Evolutionary conservation across 1,284 basidiomycete genomes (phyloP).

Genomic region (Sporisorium reilianum): DNA sequence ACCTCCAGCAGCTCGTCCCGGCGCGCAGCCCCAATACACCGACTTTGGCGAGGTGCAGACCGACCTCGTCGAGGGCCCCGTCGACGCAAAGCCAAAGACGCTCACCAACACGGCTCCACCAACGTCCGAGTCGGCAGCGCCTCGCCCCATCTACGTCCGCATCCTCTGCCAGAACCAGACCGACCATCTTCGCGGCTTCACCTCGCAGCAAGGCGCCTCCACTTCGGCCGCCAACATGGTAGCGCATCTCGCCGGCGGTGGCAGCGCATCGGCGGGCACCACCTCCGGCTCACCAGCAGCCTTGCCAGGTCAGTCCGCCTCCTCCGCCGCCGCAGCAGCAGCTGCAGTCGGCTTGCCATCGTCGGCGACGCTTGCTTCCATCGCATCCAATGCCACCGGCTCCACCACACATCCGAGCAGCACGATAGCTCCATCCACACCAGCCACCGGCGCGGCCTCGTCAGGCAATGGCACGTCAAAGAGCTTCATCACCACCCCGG

Average conservation of each 20-base stretch:
- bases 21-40: conserved; percentile 14
- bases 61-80: conserved; percentile 24
- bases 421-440: conserved; percentile 26
- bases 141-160: conserved; percentile 44
- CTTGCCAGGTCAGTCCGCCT: conserved; percentile 4
- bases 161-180: conserved; percentile 59
- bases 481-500: conserved; percentile 20
- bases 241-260: conserved; percentile 40
- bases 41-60: conserved; percentile 42
- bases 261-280: conserved; percentile 14
- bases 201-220: conserved; percentile 14
- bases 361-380: conserved; percentile 41
- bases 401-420: conserved; percentile 42
- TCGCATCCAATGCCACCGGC: conserved; percentile 52
- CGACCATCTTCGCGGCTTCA: conserved; percentile 53
- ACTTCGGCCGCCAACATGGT: conserved; percentile 29
- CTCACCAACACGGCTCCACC: neutral
- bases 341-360: conserved; percentile 33
- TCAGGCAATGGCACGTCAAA: conserved; percentile 14
- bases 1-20: neutral
- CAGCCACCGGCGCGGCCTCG: conserved; percentile 14
- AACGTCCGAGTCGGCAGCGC: conserved; percentile 6
- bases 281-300: conserved; percentile 12
- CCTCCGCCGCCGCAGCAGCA: conserved; percentile 2
- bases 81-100: conserved; percentile 12